Conservation (phyloP, 2,329 filamentous ascomycete species). For the Pestalotiopsis sp. region DNA sequence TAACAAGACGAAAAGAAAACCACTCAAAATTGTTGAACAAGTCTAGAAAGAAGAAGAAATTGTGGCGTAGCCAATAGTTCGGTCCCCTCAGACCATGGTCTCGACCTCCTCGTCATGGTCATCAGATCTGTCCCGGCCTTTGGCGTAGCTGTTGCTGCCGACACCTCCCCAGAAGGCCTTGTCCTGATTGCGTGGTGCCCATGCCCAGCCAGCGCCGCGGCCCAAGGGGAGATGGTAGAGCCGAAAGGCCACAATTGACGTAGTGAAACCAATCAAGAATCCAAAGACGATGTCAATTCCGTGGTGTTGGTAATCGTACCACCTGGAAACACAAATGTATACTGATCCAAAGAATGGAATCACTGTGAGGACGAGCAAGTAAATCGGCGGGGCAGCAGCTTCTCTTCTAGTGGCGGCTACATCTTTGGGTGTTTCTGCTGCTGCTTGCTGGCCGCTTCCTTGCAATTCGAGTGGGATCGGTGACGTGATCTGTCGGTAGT, state of each 20-base stretch:
- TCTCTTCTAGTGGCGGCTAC: not conserved
- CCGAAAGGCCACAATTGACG: not conserved
- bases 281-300: not conserved
- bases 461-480: not conserved
- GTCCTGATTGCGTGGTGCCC: not conserved
- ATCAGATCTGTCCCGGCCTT: not conserved
- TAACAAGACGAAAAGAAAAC: not conserved
- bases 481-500: not conserved
- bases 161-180: not conserved
- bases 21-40: not conserved
- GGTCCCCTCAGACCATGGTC: not conserved
- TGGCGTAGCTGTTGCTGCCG: slow-evolving; percentile 1
- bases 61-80: not conserved
- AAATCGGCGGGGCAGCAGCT: not conserved
- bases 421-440: not conserved
- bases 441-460: not conserved
- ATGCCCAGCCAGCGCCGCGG: not conserved
- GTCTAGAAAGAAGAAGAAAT: not conserved
- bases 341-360: not conserved
- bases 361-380: not conserved
- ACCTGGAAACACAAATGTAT: not conserved
- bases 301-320: not conserved
- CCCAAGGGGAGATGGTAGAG: not conserved
- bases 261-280: not conserved
- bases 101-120: not conserved